Evolutionary conservation across 805 yeast species (phyloP), one percentile per base, ranked within the genome.

Genomic region (Teunomyces aglyptinius): DNA sequence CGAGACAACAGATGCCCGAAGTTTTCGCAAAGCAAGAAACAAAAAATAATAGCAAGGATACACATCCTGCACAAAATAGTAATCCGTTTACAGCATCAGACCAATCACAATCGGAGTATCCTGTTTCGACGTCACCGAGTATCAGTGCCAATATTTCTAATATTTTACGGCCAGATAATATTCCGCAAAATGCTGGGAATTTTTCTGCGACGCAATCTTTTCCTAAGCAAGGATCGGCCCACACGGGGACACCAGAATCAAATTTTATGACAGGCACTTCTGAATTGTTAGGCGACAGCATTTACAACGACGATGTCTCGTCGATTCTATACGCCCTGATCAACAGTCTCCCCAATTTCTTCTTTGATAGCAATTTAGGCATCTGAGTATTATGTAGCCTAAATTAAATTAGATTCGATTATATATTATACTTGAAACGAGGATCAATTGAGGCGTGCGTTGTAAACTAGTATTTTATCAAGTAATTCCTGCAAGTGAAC

Each of bases 341-440:
- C 54, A 54, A 57, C 43, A 58, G 54, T 33, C 51, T 65, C 46
- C 75, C 75, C 10, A 71, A 70, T 49, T 68, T 63, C 47, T 70
- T 71, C 52, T 68, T 58, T 41, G 76, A 71, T 46, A 67, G 67
- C 39, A 67, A 58, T 47, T 42, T 63, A 35, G 64, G 64, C 22
- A 34, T 41, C n/a, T 34, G 33, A 41, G 18, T 31, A 31, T 35
- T 24, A 20, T 35, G 26, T 35, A 16, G 6, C 39, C 26, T 19
- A 35, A 19, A 31, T 10, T 13, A 31, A 18, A 31, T 31, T 31
- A 31, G 33, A 31, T 31, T 31, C 11, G 16, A 13, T 13, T 13
- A 13, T 31, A 13, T 31, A 31, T 31, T 31, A 13, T 31, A 31
- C 33, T 10, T 31, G 33, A 31, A 31, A 31, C 33, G 33, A 31